These are phyloP conservation scores for Pinus taeda DNA, from an alignment of 75 land plant genomes.

Conservation along the genomic window DNA sequence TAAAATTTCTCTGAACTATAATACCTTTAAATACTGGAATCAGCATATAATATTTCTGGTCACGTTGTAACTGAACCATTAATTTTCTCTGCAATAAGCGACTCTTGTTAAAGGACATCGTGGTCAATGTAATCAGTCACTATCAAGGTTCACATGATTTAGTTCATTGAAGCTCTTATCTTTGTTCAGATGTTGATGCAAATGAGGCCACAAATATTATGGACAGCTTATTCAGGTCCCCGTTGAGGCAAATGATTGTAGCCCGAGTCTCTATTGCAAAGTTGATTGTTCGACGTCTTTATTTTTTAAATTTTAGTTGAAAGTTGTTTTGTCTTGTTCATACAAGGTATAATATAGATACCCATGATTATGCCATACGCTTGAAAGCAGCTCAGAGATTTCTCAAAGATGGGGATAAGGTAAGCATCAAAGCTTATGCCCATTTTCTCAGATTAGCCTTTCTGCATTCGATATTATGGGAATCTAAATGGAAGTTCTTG, in stretches of 20 bases:
- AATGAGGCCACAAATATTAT: neutral
- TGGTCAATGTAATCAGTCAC: no score
- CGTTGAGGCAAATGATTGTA: neutral
- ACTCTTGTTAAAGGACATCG: neutral
- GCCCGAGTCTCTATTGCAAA: neutral
- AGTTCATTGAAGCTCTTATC: neutral
- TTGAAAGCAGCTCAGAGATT: slow-evolving; percentile 76
- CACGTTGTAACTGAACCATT: no score
- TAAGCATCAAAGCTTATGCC: slow-evolving; percentile 11
- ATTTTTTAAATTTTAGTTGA: neutral
- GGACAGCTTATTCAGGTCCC: neutral
- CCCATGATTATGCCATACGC: slow-evolving; percentile 91
- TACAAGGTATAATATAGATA: slow-evolving; percentile 84
- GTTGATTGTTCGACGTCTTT: neutral
- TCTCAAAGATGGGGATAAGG: slow-evolving; percentile 90
- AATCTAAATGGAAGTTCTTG: slow-evolving; percentile 8
- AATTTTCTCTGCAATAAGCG: neutral
- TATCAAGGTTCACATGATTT: neutral
- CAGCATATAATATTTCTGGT: no score
- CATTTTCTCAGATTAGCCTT: neutral
- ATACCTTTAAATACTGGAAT: no score
- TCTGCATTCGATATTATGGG: neutral
- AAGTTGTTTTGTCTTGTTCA: neutral
- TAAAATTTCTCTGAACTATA: no score
- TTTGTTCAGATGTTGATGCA: neutral